Evolutionary conservation across 257 asterid species (phyloP).

Genomic region (Solanum paucissectum): DNA sequence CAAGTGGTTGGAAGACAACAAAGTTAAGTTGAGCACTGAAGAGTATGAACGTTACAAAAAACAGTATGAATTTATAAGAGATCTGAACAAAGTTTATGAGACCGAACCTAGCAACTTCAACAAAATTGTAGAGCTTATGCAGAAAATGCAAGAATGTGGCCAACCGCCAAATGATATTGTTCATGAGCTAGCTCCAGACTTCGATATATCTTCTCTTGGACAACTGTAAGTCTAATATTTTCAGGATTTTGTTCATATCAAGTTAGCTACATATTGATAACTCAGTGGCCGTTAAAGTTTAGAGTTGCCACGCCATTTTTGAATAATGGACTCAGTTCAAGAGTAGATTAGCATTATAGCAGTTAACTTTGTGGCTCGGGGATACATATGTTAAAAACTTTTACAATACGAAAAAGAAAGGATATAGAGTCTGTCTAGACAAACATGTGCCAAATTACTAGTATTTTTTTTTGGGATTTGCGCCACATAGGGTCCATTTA

Average conservation of each 20-base stretch:
- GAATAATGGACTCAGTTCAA: background rate
- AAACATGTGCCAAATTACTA: background rate
- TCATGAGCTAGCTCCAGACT: conserved; percentile 84
- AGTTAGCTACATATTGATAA: background rate
- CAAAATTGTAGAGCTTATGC: conserved; percentile 96
- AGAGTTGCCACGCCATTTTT: background rate
- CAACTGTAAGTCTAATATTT: conserved; percentile 48
- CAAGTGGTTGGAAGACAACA: conserved; percentile 74
- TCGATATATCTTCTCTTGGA: conserved; percentile 67
- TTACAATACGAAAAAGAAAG: background rate
- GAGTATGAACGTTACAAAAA: conserved; percentile 50
- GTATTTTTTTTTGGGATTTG: too few relatives aligned
- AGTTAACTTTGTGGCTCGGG: background rate
- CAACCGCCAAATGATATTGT: conserved; percentile 94
- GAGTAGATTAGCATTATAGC: background rate
- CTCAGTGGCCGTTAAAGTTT: background rate
- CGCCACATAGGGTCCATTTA: background rate
- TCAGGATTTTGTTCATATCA: background rate
- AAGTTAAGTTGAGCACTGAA: conserved; percentile 45
- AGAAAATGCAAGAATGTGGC: conserved; percentile 99
- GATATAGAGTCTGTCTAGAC: background rate
- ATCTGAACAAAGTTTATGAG: conserved; percentile 60
- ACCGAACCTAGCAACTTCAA: conserved; percentile 76
- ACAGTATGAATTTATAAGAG: conserved; percentile 61
- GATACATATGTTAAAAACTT: background rate